phyloP scores from a whole-genome alignment of 2,329 filamentous ascomycete genomes.

The Blastomyces percursus region DNA sequence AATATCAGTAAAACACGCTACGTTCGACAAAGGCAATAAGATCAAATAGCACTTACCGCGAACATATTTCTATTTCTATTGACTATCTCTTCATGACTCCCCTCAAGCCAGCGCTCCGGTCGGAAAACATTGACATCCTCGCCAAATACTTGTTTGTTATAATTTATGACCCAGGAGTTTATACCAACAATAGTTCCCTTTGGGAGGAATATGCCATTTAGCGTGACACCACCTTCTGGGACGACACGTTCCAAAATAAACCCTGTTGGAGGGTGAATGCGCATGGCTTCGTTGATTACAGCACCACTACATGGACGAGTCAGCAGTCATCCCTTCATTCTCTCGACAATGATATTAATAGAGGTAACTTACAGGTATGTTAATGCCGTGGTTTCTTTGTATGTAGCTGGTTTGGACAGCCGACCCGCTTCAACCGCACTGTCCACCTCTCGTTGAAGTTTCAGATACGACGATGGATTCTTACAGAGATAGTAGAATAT shows the following conservation, averaged over 20 bases:
- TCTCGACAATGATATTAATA: not conserved
- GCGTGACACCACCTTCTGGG: slow-evolving; percentile 1
- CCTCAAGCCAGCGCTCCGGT: slow-evolving; percentile 34
- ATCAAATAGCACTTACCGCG: not conserved
- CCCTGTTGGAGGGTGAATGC: slow-evolving; percentile 10
- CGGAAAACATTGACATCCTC: slow-evolving; percentile 27
- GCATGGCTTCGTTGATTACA: slow-evolving; percentile 11
- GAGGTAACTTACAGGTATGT: not conserved
- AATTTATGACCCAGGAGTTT: slow-evolving; percentile 33
- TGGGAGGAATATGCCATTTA: slow-evolving; percentile 20
- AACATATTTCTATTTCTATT: slow-evolving; percentile 4
- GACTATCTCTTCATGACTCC: slow-evolving; percentile 11
- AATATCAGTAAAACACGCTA: not conserved
- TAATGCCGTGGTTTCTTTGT: not conserved
- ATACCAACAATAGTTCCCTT: slow-evolving; percentile 31
- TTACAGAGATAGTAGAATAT: slow-evolving; percentile 14
- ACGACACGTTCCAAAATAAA: slow-evolving; percentile 12
- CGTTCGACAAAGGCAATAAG: not conserved
- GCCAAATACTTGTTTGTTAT: slow-evolving; percentile 24
- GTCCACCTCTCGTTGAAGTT: slow-evolving; percentile 19
- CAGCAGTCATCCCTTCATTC: not conserved
- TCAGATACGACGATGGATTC: slow-evolving; percentile 18
- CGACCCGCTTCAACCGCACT: not conserved
- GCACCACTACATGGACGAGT: not conserved
- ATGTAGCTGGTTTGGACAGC: not conserved